Evolutionary conservation across 139 green algal genomes (phyloP).

Genomic region (Edaphochlamys debaryana): DNA sequence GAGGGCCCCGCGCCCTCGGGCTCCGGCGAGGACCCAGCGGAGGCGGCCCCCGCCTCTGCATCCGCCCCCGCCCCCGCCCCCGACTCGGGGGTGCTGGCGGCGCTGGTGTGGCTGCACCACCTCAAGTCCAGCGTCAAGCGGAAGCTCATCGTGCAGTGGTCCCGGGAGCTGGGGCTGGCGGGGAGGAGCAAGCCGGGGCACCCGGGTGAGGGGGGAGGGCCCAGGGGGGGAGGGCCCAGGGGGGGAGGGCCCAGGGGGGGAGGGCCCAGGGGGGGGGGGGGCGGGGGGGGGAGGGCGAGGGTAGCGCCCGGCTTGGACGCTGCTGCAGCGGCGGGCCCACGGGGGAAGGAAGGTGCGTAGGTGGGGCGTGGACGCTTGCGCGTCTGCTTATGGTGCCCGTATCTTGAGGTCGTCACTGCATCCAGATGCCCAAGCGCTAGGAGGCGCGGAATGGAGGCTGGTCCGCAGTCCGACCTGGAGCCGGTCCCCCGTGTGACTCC

Average conservation of each 20-base stretch:
- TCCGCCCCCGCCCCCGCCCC: no score
- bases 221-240: not conserved
- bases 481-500: not conserved
- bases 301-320: no score
- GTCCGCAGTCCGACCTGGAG: not conserved
- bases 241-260: no score
- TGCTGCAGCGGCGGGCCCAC: no score
- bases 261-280: not conserved
- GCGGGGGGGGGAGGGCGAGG: no score
- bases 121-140: constrained; percentile 77
- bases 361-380: not conserved
- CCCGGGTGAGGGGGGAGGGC: constrained; percentile 43
- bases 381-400: not conserved
- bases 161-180: constrained; percentile 56
- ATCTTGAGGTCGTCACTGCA: no score
- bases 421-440: no score
- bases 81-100: constrained; percentile 14
- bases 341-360: not conserved
- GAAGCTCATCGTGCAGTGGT: constrained; percentile 71
- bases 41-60: no score
- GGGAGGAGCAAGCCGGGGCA: constrained; percentile 72
- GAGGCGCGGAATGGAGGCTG: not conserved
- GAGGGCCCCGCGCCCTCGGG: no score
- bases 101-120: constrained; percentile 78
- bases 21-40: no score